Base-by-base conservation (phyloP, 768 basidiomycete genomes). In the Mycena rebaudengoi region DNA sequence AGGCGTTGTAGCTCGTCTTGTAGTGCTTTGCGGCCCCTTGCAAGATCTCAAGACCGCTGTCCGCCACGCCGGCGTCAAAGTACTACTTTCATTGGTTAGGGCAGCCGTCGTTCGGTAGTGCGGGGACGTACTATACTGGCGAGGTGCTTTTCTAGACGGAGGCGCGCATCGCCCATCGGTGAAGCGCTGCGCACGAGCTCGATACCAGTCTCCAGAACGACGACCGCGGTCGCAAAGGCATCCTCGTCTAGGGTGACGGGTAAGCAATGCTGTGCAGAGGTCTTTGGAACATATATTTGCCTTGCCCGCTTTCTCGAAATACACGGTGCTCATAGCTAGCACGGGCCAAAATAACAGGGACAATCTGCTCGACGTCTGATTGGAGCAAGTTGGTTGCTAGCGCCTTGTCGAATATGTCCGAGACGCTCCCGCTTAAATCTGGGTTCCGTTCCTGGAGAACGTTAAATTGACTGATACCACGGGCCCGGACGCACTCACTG, bases 111-210 rank as follows among this genome's bases (percentile, higher is more conserved):
- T 49, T 26, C 14, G 23, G 33, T 28, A n/a, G 2, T 39, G 11
- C 28, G 26, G 28, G 32, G 30, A 83, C 92, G 65, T 71, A 97
- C 96, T 49, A 93, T 79, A 45, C 86, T 84, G 39, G 90, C 84
- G 18, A 96, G 80, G 72, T 89, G 94, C 69, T 91, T 95, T 74
- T 99, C 96, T 29, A 98, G 77, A 46, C 91, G 86, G 49, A 94
- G 79, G 43, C 88, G 86, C 3, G 89, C 80, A 75, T 98, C 97
- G 3, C 95, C 94, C 4, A 79, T 73, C 62, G 85, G 83, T 0
- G 86, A 86, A 29, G 85, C 91, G 77, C 83, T 77, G 65, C 85
- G 85, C 18, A 91, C 85, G 71, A 86, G 79, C 25, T 80, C 81
- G 18, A 93, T 85, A 0, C 88, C 94, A 21, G 83, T 85, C 71